These are phyloP conservation scores for Fusarium nisikadoi DNA, from an alignment of 2,329 filamentous ascomycete genomes.

Conservation along the genomic window DNA sequence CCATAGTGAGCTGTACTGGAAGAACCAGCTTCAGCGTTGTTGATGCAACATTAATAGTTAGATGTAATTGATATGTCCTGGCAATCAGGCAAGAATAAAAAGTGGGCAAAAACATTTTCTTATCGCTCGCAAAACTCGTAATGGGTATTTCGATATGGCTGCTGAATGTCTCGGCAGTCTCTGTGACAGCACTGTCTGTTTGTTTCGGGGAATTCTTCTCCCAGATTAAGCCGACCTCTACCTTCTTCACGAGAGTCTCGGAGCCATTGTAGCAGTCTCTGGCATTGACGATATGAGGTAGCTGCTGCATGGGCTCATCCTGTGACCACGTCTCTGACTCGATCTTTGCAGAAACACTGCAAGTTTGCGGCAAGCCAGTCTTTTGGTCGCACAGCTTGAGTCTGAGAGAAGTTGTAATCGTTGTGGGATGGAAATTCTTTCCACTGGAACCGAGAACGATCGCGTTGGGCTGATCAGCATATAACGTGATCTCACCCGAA, in stretches of 20 bases:
- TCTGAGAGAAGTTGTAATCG: background rate
- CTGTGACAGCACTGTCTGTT: background rate
- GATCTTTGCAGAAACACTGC: slow-evolving; percentile 9
- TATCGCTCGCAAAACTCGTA: background rate
- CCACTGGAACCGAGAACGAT: background rate
- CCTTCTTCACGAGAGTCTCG: background rate
- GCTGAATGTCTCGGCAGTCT: background rate
- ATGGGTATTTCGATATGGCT: slow-evolving; percentile 4
- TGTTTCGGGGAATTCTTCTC: background rate
- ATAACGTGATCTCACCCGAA: background rate
- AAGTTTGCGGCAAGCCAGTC: background rate
- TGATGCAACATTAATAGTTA: background rate
- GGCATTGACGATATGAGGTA: background rate
- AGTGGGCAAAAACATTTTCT: slow-evolving; percentile 13
- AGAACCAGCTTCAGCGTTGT: background rate
- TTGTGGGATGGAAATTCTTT: background rate
- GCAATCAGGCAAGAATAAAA: slow-evolving; percentile 17
- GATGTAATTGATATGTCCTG: slow-evolving; percentile 14
- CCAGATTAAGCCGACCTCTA: background rate
- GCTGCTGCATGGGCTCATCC: slow-evolving; percentile 17
- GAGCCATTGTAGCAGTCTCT: background rate
- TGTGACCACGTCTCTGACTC: slow-evolving; percentile 19
- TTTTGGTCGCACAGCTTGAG: background rate
- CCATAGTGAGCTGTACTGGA: background rate
- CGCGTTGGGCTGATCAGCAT: background rate